Evolutionary conservation across 2,329 filamentous ascomycete genomes (phyloP).

Genomic region (Knoxdaviesia proteae): DNA sequence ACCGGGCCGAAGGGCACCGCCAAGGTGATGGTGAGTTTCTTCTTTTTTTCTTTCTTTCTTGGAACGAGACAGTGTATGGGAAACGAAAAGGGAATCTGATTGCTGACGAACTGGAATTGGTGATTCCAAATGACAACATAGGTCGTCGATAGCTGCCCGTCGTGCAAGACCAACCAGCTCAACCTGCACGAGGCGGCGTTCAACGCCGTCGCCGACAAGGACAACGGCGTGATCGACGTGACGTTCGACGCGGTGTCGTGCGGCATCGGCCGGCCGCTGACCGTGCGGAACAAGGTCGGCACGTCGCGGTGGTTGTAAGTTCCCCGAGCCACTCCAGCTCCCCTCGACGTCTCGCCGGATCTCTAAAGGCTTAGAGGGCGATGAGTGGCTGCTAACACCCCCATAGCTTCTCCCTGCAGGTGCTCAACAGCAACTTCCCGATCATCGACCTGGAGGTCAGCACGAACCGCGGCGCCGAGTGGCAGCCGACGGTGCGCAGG

Average conservation of each 20-base stretch:
- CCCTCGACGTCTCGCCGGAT: too few relatives aligned
- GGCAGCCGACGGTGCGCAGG: slow-evolving; percentile 5
- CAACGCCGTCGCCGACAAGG: slow-evolving; percentile 3
- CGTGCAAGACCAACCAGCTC: slow-evolving; percentile 4
- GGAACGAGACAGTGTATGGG: not conserved
- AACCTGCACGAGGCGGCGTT: slow-evolving; percentile 5
- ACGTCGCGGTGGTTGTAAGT: slow-evolving; percentile 5
- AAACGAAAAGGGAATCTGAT: too few relatives aligned
- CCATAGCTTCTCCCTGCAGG: slow-evolving; percentile 2
- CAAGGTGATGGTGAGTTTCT: slow-evolving; percentile 5
- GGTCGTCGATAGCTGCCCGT: slow-evolving; percentile 6
- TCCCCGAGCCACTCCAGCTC: not conserved
- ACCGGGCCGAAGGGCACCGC: slow-evolving; percentile 3
- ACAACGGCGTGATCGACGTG: slow-evolving; percentile 5
- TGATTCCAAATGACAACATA: not conserved
- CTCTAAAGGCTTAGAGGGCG: too few relatives aligned
- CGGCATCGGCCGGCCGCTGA: slow-evolving; percentile 3
- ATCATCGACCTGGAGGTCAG: slow-evolving; percentile 5
- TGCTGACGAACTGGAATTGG: not conserved
- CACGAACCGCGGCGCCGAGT: slow-evolving; percentile 3
- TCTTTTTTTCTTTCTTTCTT: not conserved
- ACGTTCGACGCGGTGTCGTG: slow-evolving; percentile 4
- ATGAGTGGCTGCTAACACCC: too few relatives aligned
- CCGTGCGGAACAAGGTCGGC: slow-evolving; percentile 5
- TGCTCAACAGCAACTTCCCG: slow-evolving; percentile 5